Conservation (phyloP, 345 rosid species). For the Eucalyptus decipiens region DNA sequence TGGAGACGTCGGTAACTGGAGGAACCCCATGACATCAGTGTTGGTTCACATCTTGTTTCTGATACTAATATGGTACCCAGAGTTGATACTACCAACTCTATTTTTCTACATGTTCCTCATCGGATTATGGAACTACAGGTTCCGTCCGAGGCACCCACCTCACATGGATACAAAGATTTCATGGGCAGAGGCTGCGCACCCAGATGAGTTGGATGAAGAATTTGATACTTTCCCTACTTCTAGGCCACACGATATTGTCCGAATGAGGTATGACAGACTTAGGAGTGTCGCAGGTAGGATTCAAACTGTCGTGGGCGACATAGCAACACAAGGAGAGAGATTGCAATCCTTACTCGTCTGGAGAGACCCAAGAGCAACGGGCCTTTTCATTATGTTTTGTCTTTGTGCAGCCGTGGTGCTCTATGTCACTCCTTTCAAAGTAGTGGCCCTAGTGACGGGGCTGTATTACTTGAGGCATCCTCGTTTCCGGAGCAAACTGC, state of each 20-base stretch:
- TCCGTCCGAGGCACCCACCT: conserved; percentile 55
- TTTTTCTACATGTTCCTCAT: conserved; percentile 71
- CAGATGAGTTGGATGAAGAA: conserved; percentile 81
- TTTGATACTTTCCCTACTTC: conserved; percentile 77
- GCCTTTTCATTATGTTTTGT: conserved; percentile 60
- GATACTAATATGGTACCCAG: conserved; percentile 65
- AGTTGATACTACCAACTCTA: conserved; percentile 54
- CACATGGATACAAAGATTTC: conserved; percentile 77
- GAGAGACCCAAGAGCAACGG: conserved; percentile 82
- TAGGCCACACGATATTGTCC: conserved; percentile 33
- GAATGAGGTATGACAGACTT: conserved; percentile 68
- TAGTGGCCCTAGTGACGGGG: conserved; percentile 41
- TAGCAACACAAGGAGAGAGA: conserved; percentile 87
- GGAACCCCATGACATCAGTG: conserved; percentile 51
- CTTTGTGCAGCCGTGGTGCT: conserved; percentile 61
- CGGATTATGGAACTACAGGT: conserved; percentile 71
- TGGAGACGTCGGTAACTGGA: conserved; percentile 59
- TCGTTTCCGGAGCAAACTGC: conserved; percentile 74
- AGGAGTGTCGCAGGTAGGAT: conserved; percentile 77
- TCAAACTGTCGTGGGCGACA: conserved; percentile 67
- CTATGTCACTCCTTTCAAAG: conserved; percentile 53
- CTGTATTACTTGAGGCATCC: conserved; percentile 67
- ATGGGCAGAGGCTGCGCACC: conserved; percentile 60
- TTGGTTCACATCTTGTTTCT: conserved; percentile 54
- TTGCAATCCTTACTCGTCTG: conserved; percentile 53